phyloP scores from a whole-genome alignment of 2,329 filamentous ascomycete species.

The Nothopassalora personata region DNA sequence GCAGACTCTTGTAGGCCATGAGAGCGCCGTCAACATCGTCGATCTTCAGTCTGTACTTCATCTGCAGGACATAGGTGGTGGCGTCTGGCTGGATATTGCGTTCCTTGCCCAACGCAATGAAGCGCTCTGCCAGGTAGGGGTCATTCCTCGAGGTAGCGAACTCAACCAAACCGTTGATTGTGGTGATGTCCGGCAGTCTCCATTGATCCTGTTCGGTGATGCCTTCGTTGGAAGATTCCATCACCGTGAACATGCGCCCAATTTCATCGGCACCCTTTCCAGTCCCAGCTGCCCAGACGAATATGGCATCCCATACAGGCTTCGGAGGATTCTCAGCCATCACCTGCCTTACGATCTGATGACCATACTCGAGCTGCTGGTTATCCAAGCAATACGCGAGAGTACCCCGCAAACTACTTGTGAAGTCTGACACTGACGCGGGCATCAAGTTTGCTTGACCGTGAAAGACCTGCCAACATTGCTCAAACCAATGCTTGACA shows the following conservation, averaged over 20 bases:
- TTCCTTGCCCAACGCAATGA: conserved; percentile 61
- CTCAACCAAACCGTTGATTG: conserved; percentile 71
- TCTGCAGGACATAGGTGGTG: conserved; percentile 65
- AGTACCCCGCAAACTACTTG: conserved; percentile 3
- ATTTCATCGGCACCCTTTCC: conserved; percentile 69
- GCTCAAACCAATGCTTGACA: conserved; percentile 58
- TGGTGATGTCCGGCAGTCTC: conserved; percentile 57
- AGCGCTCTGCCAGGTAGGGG: conserved; percentile 66
- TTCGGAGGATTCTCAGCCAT: conserved; percentile 29
- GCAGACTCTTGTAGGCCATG: conserved; percentile 59
- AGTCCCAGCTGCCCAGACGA: conserved; percentile 69
- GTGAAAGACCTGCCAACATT: conserved; percentile 29
- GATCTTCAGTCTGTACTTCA: conserved; percentile 69
- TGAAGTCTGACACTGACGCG: background rate
- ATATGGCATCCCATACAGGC: conserved; percentile 60
- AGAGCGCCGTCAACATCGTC: conserved; percentile 67
- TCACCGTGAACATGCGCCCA: conserved; percentile 64
- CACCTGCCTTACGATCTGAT: conserved; percentile 49
- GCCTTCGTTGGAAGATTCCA: conserved; percentile 40
- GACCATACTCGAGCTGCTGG: conserved; percentile 57
- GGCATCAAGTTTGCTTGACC: background rate
- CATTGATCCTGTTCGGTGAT: conserved; percentile 41
- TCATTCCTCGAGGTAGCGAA: conserved; percentile 67
- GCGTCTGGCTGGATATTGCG: conserved; percentile 63
- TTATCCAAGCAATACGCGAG: conserved; percentile 36